These are phyloP conservation scores for Globisporangium splendens DNA, from an alignment of 352 stramenopile species.

Conservation along the genomic window DNA sequence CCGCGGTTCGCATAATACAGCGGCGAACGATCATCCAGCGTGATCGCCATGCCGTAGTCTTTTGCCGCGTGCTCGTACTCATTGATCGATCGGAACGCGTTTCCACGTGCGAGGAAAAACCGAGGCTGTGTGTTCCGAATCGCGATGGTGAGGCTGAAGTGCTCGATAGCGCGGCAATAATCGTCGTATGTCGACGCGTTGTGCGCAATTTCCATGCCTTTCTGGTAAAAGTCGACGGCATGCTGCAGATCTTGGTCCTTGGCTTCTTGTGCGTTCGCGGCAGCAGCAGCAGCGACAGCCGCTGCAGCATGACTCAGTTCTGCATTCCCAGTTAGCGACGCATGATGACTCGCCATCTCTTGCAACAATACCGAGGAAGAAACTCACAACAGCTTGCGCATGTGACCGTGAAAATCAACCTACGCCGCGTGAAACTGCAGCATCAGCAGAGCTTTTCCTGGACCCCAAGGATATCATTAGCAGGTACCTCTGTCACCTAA, in stretches of 20 bases:
- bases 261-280: conserved; percentile 24
- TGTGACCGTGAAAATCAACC: too few relatives aligned
- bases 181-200: conserved; percentile 49
- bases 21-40: conserved; percentile 58
- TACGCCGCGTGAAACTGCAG: too few relatives aligned
- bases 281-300: neutral
- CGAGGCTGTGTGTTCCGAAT: conserved; percentile 63
- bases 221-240: conserved; percentile 74
- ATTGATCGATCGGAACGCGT: conserved; percentile 69
- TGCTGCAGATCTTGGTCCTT: conserved; percentile 71
- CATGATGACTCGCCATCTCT: too few relatives aligned
- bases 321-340: too few relatives aligned
- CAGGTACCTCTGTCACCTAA: too few relatives aligned
- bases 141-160: conserved; percentile 70
- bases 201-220: conserved; percentile 66
- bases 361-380: too few relatives aligned
- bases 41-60: conserved; percentile 58
- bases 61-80: conserved; percentile 58
- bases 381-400: too few relatives aligned
- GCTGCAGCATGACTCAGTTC: neutral
- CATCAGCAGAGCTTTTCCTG: too few relatives aligned
- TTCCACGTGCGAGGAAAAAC: conserved; percentile 72
- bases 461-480: too few relatives aligned
- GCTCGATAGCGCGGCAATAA: conserved; percentile 70
- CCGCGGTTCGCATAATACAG: conserved; percentile 76